phyloP scores from a whole-genome alignment of 176 grass and related monocot species.

The Pontederia crassipes region DNA sequence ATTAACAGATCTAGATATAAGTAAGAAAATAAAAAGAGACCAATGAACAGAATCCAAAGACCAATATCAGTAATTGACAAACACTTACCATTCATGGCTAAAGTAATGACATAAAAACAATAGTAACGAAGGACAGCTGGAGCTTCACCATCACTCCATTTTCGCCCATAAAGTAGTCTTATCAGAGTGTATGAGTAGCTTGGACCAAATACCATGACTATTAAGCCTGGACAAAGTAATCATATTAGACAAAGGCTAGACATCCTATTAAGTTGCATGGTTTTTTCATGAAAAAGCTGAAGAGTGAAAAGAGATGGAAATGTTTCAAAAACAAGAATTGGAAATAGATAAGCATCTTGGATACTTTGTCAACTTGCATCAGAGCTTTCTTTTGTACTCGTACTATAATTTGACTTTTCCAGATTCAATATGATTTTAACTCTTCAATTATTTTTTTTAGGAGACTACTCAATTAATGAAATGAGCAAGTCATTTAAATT shows the following conservation, averaged over 20 bases:
- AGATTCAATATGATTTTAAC: no score
- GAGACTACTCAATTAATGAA: no score
- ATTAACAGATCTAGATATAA: not conserved
- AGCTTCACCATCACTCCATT: slow-evolving; percentile 77
- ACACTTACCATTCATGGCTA: slow-evolving; percentile 85
- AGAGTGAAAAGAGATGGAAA: no score
- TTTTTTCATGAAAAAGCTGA: no score
- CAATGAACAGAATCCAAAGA: not conserved
- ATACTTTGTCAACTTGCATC: no score
- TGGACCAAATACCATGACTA: slow-evolving; percentile 93
- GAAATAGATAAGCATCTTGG: no score
- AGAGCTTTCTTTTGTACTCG: no score
- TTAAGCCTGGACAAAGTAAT: slow-evolving; percentile 46
- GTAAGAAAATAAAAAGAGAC: not conserved
- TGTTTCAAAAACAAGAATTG: no score
- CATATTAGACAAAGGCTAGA: not conserved
- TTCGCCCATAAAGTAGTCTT: slow-evolving; percentile 67
- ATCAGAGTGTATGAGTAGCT: slow-evolving; percentile 94
- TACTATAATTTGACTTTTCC: no score
- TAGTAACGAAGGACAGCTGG: slow-evolving; percentile 68
- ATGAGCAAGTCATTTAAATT: no score
- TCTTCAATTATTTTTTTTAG: no score
- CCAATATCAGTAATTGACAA: slow-evolving; percentile 5
- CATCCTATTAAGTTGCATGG: not conserved
- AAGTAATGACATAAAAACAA: slow-evolving; percentile 83